These are phyloP conservation scores for Holtermanniella nyarrowii DNA, from an alignment of 768 basidiomycete species.

Conservation along the genomic window DNA sequence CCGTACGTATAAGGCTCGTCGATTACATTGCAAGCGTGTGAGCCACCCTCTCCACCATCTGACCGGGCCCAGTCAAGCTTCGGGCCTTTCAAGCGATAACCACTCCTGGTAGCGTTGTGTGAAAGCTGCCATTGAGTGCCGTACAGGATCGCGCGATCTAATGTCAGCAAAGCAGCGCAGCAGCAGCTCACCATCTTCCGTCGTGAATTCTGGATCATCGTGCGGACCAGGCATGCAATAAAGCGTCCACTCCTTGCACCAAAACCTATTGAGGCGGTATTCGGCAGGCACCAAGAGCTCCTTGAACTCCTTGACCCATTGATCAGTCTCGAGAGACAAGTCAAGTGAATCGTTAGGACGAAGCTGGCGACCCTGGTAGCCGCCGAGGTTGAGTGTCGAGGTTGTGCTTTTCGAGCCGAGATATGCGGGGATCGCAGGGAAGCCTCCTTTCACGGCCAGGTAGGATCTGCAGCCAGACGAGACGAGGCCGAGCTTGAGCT, in stretches of 20 bases:
- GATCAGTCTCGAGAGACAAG: constrained; percentile 4
- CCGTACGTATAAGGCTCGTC: constrained; percentile 22
- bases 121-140: constrained; percentile 49
- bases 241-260: constrained; percentile 47
- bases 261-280: constrained; percentile 13
- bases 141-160: constrained; percentile 50
- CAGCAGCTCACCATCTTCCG: constrained; percentile 28
- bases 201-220: constrained; percentile 52
- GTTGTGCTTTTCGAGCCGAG: constrained; percentile 50
- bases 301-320: constrained; percentile 10
- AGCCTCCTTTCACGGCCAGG: constrained; percentile 52
- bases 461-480: constrained; percentile 50
- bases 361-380: constrained; percentile 24
- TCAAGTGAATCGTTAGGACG: constrained; percentile 20
- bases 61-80: constrained; percentile 50
- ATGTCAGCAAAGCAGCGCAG: background rate
- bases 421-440: constrained; percentile 48
- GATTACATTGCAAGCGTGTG: constrained; percentile 59
- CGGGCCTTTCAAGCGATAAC: constrained; percentile 52
- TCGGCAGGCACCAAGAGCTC: constrained; percentile 41
- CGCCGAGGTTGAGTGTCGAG: constrained; percentile 43
- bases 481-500: constrained; percentile 43
- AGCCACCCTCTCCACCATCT: constrained; percentile 57
- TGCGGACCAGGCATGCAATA: constrained; percentile 56
- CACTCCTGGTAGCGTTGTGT: constrained; percentile 54